These are phyloP conservation scores for Guyanaporus albipodus DNA, from an alignment of 768 basidiomycete species.

Conservation along the genomic window DNA sequence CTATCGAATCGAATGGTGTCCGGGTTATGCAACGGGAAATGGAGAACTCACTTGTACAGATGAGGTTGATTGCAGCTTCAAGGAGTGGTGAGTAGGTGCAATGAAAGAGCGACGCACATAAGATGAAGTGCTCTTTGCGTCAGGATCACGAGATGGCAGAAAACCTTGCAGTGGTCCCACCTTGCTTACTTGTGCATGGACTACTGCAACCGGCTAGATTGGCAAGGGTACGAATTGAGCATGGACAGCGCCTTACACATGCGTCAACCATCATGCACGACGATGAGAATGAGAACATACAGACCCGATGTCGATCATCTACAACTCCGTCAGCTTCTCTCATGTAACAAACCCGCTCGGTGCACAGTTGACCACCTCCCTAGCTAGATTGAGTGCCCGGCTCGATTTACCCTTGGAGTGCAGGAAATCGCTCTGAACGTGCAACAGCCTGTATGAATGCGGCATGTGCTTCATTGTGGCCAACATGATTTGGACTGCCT, in stretches of 20 bases:
- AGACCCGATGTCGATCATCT: constrained; percentile 90
- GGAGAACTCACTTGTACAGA: no score
- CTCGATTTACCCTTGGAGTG: constrained; percentile 77
- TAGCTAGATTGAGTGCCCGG: constrained; percentile 89
- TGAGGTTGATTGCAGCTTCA: no score
- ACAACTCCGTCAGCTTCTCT: constrained; percentile 95
- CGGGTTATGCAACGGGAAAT: no score
- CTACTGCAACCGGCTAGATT: no score
- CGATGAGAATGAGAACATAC: constrained; percentile 17
- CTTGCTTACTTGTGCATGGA: no score
- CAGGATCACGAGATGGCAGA: no score
- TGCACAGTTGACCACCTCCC: constrained; percentile 95
- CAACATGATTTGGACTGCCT: constrained; percentile 92
- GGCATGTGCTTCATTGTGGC: constrained; percentile 79
- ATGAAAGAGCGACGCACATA: no score
- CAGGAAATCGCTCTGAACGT: constrained; percentile 92
- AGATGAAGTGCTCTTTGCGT: no score
- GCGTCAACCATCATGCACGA: background rate
- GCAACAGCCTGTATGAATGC: constrained; percentile 90
- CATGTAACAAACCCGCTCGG: constrained; percentile 99
- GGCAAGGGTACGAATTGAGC: constrained; percentile 98
- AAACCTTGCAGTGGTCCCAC: no score
- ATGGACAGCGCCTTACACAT: constrained; percentile 67
- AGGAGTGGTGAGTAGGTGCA: no score
- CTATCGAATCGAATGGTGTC: no score